A percentile compares a stretch with the other conserved stretches of the same genome.
Evolutionary conservation across 345 rosid genomes (phyloP).

Genomic region (Xanthoceras sorbifolium): DNA sequence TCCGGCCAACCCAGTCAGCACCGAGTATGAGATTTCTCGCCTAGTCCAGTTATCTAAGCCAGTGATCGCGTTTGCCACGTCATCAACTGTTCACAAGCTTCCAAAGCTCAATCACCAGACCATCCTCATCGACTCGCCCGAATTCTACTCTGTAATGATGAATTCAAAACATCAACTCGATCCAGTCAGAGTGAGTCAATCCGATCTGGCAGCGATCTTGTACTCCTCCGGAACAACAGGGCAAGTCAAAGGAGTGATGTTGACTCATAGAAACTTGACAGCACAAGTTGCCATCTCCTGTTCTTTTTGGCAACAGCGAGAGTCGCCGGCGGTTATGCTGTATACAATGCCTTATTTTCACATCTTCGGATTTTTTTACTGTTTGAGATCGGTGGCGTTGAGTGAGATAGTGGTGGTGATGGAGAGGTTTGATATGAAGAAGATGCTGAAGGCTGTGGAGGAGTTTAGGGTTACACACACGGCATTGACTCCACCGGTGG

Average conservation of each 20-base stretch:
- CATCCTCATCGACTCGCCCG: constrained; percentile 35
- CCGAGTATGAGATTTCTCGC: constrained; percentile 22
- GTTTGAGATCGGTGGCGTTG: constrained; percentile 30
- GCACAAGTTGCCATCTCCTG: constrained; percentile 7
- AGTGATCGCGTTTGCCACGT: constrained; percentile 33
- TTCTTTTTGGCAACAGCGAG: constrained; percentile 3
- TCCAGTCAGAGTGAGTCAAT: constrained; percentile 23
- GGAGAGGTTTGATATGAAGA: constrained; percentile 34
- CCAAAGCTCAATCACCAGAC: constrained; percentile 16
- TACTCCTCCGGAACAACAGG: constrained; percentile 48
- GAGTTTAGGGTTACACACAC: constrained; percentile 24
- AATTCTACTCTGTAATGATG: constrained; percentile 16
- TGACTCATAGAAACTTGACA: constrained; percentile 37
- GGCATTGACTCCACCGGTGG: constrained; percentile 31
- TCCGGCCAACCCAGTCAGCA: constrained; percentile 33
- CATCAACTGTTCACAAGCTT: constrained; percentile 26
- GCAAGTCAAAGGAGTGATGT: constrained; percentile 39
- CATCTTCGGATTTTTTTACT: constrained; percentile 22
- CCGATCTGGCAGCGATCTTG: constrained; percentile 36
- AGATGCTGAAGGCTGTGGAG: constrained; percentile 29
- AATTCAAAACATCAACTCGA: not conserved
- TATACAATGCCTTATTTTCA: constrained; percentile 35
- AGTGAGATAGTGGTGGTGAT: constrained; percentile 32
- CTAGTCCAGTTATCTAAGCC: constrained; percentile 26
- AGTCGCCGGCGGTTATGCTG: constrained; percentile 16